Evolutionary conservation across 495 filamentous ascomycete genomes (phyloP), one percentile per base, ranked within the genome.

Genomic region (Penicillium desertorum): DNA sequence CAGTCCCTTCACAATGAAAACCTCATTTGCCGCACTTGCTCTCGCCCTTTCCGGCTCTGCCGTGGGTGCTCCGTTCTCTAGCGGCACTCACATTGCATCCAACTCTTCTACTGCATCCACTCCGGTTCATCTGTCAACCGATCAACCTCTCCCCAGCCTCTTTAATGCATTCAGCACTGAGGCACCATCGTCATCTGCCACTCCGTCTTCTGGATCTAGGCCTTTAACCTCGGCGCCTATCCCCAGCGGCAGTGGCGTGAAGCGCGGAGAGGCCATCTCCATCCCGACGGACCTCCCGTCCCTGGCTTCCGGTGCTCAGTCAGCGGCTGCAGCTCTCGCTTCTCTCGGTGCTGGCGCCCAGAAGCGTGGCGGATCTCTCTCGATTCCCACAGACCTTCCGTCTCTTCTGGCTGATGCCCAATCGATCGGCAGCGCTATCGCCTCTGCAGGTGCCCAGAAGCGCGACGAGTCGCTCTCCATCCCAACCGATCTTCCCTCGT

Each of bases 21-120:
- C 44, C 41, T 63, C 57, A 16, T 23, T 63, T 29, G 52, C 56
- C 60, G 43, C 48, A 27, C 42, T 66, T 45, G 52, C 56, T 45
- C 16, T 66, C 12, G 54, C 58, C 23, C 58, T 66, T 16, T 56
- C 58, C 9, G 64, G 58, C 32, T 57, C 61, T 42, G 61, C 58
- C 41, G 36, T 64, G 22, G 64, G 43, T 34, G 47, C 41, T 11
- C 64, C 64, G 14, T 59, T 63, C 60, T 51, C 54, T 25, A 63
- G 49, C 22, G 51, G 63, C 37, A 59, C 57, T 17, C 54, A 44
- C 25, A 12, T 22, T 30, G 54, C 20, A 11, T 49, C 49, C 22
- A 42, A 46, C 11, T 23, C 51, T 23, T 56, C 55, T 29, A 47
- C 44, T 7, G 16, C 45, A 11, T 30, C 42, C 43, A 53, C 34